Conservation (phyloP, 1,284 basidiomycete genomes). For the Fomitiporia mediterranea region DNA sequence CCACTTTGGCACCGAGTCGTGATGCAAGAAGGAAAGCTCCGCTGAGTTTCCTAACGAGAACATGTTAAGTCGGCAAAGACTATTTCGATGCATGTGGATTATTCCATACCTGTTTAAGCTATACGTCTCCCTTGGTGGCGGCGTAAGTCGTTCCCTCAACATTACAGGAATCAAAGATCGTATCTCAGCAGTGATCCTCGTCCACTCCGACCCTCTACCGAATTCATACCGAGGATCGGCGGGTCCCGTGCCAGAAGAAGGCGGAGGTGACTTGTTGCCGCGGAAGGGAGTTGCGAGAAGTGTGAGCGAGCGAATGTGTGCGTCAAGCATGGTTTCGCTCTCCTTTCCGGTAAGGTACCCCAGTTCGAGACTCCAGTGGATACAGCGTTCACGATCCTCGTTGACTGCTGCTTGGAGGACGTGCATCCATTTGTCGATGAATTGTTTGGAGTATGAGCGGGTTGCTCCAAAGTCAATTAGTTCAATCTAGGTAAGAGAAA, state of each 20-base stretch:
- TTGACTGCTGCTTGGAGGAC: conserved; percentile 76
- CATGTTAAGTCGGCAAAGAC: conserved; percentile 12
- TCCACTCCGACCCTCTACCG: conserved; percentile 59
- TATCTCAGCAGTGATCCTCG: conserved; percentile 69
- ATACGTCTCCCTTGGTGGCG: conserved; percentile 93
- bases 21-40: conserved; percentile 92
- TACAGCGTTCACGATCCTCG: conserved; percentile 68
- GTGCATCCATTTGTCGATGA: conserved; percentile 86
- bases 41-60: conserved; percentile 71
- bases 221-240: conserved; percentile 47
- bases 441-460: conserved; percentile 78
- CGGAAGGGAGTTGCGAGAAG: conserved; percentile 82
- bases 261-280: conserved; percentile 39
- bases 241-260: conserved; percentile 46
- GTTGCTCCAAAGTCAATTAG: conserved; percentile 97
- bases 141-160: conserved; percentile 84
- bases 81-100: background rate
- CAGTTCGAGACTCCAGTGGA: conserved; percentile 70
- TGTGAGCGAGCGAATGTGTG: conserved; percentile 83
- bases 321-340: conserved; percentile 82
- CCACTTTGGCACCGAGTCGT: conserved; percentile 71
- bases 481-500: conserved; percentile 51
- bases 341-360: conserved; percentile 93
- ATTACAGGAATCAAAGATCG: conserved; percentile 86
- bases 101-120: conserved; percentile 73